Evolutionary conservation across 129 eudicot genomes (phyloP), one percentile per base, ranked within the genome.

Genomic region (Tagetes erecta): DNA sequence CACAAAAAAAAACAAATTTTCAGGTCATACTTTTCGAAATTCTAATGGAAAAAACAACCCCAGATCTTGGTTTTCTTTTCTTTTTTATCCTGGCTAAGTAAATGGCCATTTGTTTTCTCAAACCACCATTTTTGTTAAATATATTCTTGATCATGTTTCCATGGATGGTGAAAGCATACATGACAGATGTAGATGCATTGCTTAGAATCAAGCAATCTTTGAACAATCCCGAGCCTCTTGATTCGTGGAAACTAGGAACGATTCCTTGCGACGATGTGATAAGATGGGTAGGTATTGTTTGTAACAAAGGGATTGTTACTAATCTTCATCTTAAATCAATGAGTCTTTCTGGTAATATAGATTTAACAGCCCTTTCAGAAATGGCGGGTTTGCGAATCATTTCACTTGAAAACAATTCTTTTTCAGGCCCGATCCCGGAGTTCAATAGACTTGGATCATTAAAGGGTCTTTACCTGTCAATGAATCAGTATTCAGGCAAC

Each of bases 341-440:
- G 88, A 84, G 87, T 56, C 79, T 91, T 5, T 88, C 95, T 2
- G 97, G 97, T 34, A 64, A 27, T 20, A 68, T 91, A 36, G 87
- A 91, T 60, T 57, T 84, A 1, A 81, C 82, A 41, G 88, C 95
- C 8, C 75, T 91, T 64, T 11, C 76, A 27, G 69, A 83, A 33
- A 73, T 91, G 39, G 50, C 74, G 1, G 84, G 83, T 0, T 67
- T 91, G n/a, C 68, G 92, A 20, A 84, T 73, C 11, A 14, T 91
- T 33, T 74, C 88, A 8, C 66, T 91, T 14, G 75, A 68, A 47
- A 72, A 76, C 34, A 88, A 91, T 60, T 46, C 79, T 9, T 88
- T 91, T 44, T 64, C 85, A 1, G 95, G 97, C 10, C 85, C 87
- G 0, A 84, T 91, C 7, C 97, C 97, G 0, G 83, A 82, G 6